phyloP scores from a whole-genome alignment of 441 rosid genomes.

The Populus hybrid region DNA sequence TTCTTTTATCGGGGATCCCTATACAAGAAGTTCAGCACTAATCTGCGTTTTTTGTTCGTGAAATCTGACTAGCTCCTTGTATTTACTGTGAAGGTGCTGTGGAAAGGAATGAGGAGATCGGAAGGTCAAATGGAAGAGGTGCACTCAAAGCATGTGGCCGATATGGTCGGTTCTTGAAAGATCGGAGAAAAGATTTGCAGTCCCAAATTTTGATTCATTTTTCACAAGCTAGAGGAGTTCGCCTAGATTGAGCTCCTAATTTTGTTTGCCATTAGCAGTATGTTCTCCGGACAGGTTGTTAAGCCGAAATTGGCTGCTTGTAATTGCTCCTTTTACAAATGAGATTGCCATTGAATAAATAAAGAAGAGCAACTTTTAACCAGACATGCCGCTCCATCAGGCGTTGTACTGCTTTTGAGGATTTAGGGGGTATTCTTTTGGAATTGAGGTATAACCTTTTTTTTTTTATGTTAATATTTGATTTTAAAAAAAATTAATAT shows the following conservation, averaged over 20 bases:
- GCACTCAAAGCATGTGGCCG: not conserved
- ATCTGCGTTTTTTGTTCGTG: not conserved
- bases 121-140: constrained; percentile 6
- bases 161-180: too few relatives aligned
- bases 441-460: too few relatives aligned
- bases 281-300: not conserved
- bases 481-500: too few relatives aligned
- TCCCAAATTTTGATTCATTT: not conserved
- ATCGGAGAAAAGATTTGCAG: not conserved
- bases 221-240: not conserved
- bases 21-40: not conserved
- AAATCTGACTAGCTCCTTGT: constrained; percentile 6
- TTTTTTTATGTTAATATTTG: too few relatives aligned
- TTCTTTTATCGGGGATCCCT: not conserved
- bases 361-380: not conserved
- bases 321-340: not conserved
- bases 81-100: constrained; percentile 44
- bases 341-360: not conserved
- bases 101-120: constrained; percentile 35
- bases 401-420: too few relatives aligned
- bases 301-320: not conserved
- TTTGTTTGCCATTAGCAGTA: not conserved
- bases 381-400: not conserved
- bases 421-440: too few relatives aligned
- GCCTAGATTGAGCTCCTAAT: not conserved